Base-by-base conservation (phyloP, 2,329 filamentous ascomycete genomes). In the Monilinia fructicola region DNA sequence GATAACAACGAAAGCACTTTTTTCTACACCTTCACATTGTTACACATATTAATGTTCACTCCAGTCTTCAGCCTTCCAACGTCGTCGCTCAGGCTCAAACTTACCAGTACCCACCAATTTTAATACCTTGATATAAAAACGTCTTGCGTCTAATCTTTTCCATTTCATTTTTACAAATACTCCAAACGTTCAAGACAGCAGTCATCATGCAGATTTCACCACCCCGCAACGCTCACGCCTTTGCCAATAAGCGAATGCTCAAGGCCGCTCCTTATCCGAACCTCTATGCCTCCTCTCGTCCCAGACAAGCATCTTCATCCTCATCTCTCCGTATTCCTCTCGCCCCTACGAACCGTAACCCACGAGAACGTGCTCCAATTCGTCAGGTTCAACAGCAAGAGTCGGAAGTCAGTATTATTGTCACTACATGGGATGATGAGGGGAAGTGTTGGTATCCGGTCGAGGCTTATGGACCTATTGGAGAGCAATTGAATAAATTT, bases 371-470 rank as follows among this genome's bases (percentile, higher is more conserved):
- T 23, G 63, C 55, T 18, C 53, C 63, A 6, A 11, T 60, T 31
- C 63, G 63, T 23, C 54, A 65, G 26, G 50, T 61, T n/a, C 55
- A 66, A 54, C 64, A 52, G 38, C 64, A n/a, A 53, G 64, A 66
- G 52, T 44, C 64, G 44, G 65, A 66, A 63, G 65, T 66, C n/a
- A 66, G 65, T 59, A 66, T 66, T 28, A 66, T 66, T 66, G 65
- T 66, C 31, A 66, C 65, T 40, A 66, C 58, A 28, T 66, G 65
- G 65, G 65, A 66, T 55, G 65, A 66, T 56, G 65, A 66, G 28
- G 56, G 58, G 18, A 66, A 66, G 31, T 66, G 65, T 40, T 66
- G 65, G 65, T 66, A 66, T 63, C 65, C 65, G 16, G 65, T 66
- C 10, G 65, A 66, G 50, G 65, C 65, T 14, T 66, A 61, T 16